Conservation (phyloP, 176 grass and related monocot genomes). For the Tillandsia fasciculata region DNA sequence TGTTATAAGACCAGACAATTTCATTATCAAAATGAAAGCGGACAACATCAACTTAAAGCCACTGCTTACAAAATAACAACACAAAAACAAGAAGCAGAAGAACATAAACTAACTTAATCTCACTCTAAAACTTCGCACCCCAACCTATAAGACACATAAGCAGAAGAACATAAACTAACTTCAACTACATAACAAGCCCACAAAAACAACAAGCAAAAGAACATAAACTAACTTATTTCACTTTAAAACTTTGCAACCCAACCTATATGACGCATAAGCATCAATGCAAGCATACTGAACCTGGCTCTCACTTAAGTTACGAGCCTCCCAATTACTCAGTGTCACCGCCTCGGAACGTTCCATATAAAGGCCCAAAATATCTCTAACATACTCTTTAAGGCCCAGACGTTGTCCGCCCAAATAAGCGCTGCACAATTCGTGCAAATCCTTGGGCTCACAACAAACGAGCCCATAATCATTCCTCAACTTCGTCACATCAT, state of each 20-base stretch:
- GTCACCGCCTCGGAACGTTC: constrained; percentile 29
- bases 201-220: no score
- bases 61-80: no score
- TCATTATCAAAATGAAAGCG: no score
- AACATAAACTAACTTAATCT: no score
- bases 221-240: no score
- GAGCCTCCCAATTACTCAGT: constrained; percentile 45
- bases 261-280: constrained; percentile 47
- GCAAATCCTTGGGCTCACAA: constrained; percentile 6
- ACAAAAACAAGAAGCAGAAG: no score
- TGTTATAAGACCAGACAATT: no score
- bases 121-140: constrained; percentile 18
- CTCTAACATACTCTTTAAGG: constrained; percentile 31
- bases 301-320: constrained; percentile 17
- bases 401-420: constrained; percentile 15
- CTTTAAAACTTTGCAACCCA: constrained; percentile 23
- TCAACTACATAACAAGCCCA: no score
- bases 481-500: constrained; percentile 29
- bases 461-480: constrained; percentile 30
- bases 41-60: no score
- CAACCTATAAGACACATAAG: constrained; percentile 46
- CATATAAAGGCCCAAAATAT: constrained; percentile 38
- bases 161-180: no score
- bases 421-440: constrained; percentile 14
- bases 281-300: constrained; percentile 47